These are phyloP conservation scores for Penicillium crustosum DNA, from an alignment of 2,329 filamentous ascomycete genomes.

Conservation along the genomic window DNA sequence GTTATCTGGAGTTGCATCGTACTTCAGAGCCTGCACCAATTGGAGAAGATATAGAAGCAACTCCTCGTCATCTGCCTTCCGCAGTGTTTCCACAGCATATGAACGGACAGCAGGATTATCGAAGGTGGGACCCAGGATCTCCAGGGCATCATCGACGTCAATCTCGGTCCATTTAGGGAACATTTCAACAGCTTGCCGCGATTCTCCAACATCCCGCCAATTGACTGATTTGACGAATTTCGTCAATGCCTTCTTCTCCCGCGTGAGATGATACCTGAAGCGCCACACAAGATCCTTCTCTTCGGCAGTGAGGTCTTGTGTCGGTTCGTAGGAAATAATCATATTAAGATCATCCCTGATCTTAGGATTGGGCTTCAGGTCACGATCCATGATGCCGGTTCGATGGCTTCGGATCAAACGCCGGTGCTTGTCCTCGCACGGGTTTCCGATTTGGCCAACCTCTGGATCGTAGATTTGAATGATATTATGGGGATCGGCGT, in stretches of 20 bases:
- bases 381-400: slow-evolving; percentile 90
- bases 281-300: slow-evolving; percentile 98
- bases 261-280: slow-evolving; percentile 89
- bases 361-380: slow-evolving; percentile 93
- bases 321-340: slow-evolving; percentile 90
- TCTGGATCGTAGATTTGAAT: slow-evolving; percentile 93
- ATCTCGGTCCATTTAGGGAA: slow-evolving; percentile 94
- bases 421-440: slow-evolving; percentile 91
- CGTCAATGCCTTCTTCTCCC: slow-evolving; percentile 87
- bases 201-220: slow-evolving; percentile 83
- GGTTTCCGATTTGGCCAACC: slow-evolving; percentile 83
- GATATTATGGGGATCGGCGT: slow-evolving; percentile 58
- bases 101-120: slow-evolving; percentile 84
- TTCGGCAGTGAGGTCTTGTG: slow-evolving; percentile 80
- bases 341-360: slow-evolving; percentile 89
- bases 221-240: slow-evolving; percentile 98
- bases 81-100: slow-evolving; percentile 87
- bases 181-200: slow-evolving; percentile 84
- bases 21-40: slow-evolving; percentile 93
- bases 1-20: slow-evolving; percentile 70
- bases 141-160: slow-evolving; percentile 92
- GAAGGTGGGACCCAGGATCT: slow-evolving; percentile 88
- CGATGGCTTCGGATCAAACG: slow-evolving; percentile 87
- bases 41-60: slow-evolving; percentile 88
- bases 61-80: slow-evolving; percentile 90